These are phyloP conservation scores for Leishmania arabica DNA, from an alignment of 208 protist species.

Conservation along the genomic window DNA sequence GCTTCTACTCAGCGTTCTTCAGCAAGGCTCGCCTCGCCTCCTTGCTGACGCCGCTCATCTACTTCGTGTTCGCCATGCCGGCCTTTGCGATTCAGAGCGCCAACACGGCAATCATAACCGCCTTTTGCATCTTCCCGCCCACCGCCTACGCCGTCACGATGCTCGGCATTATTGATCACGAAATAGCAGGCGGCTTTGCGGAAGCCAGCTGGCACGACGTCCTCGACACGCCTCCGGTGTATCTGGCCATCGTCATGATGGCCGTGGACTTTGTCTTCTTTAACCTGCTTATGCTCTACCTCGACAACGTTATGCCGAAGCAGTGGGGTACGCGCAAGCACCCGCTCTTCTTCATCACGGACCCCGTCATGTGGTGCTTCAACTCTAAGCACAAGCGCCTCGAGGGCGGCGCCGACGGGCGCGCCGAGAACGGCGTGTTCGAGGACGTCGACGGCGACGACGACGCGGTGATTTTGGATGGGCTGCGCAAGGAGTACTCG, in stretches of 20 bases:
- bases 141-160: conserved; percentile 44
- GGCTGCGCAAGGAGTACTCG: conserved; percentile 46
- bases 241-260: conserved; percentile 20
- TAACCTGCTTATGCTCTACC: conserved; percentile 60
- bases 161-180: conserved; percentile 38
- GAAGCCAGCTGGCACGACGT: conserved; percentile 31
- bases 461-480: conserved; percentile 25
- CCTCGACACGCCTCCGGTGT: conserved; percentile 14
- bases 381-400: conserved; percentile 7
- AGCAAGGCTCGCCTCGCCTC: conserved; percentile 64
- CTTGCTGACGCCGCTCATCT: conserved; percentile 67
- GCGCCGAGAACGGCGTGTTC: conserved; percentile 42
- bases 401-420: conserved; percentile 36
- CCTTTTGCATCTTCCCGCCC: conserved; percentile 49
- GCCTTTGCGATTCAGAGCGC: conserved; percentile 45
- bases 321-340: conserved; percentile 62
- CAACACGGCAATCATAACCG: conserved; percentile 22
- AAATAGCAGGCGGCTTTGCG: conserved; percentile 37
- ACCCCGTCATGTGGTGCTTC: conserved; percentile 35
- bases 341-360: conserved; percentile 72
- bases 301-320: conserved; percentile 66
- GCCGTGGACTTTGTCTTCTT: conserved; percentile 58
- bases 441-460: conserved; percentile 22
- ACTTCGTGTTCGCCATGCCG: conserved; percentile 40
- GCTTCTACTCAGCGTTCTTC: conserved; percentile 60